These are phyloP conservation scores for Diaporthe helianthi DNA, from an alignment of 2,329 filamentous ascomycete species.

Conservation along the genomic window DNA sequence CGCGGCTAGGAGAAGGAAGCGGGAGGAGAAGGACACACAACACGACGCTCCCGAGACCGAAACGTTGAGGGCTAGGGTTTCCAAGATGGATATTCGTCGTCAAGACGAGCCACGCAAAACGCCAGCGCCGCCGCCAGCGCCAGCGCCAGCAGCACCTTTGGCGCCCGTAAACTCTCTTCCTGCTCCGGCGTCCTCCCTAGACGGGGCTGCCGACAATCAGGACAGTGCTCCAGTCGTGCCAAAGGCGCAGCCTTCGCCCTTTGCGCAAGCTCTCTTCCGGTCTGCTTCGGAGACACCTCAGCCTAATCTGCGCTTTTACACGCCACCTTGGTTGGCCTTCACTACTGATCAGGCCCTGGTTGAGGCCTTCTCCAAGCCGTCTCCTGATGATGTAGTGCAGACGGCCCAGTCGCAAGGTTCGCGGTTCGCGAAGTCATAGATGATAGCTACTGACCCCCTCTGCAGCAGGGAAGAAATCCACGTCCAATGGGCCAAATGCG, in stretches of 20 bases:
- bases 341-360: constrained; percentile 52
- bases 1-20: constrained; percentile 84
- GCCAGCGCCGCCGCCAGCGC: background rate
- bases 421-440: constrained; percentile 60
- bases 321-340: constrained; percentile 59
- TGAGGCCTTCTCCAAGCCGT: constrained; percentile 81
- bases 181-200: background rate
- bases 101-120: background rate
- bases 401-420: constrained; percentile 91
- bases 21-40: constrained; percentile 60
- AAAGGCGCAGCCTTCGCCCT: constrained; percentile 56
- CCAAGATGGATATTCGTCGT: background rate
- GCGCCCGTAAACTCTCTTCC: background rate
- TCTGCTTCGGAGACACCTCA: constrained; percentile 41
- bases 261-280: constrained; percentile 61
- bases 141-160: background rate
- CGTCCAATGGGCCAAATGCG: constrained; percentile 46
- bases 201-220: constrained; percentile 11
- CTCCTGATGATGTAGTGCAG: constrained; percentile 88
- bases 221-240: background rate
- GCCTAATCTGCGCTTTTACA: constrained; percentile 43
- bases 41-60: background rate
- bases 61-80: background rate
- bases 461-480: constrained; percentile 59
- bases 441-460: constrained; percentile 59